Base-by-base conservation (phyloP, 108 stramenopile species). In the Cyclotella atomus region DNA sequence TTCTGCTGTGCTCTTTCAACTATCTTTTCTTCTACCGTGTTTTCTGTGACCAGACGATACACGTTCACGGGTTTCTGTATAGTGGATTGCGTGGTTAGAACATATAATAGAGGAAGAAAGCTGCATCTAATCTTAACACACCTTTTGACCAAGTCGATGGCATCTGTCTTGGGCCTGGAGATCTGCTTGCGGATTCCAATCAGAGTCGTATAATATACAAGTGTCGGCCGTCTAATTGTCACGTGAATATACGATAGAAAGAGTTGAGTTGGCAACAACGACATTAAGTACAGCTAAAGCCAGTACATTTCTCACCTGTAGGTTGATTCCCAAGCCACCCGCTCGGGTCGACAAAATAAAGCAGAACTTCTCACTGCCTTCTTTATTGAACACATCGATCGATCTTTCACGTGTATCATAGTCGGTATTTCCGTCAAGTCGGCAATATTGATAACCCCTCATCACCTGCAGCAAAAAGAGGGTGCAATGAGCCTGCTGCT, bases 1-100 rank as follows among this genome's bases (percentile, higher is more conserved):
- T 99, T 99, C 65, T 98, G 92, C 70, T 99, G 97, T 15, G 99
- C 99, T 49, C 99, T 94, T 81, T 99, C 98, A 9, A 99, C 97
- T 60, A 99, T 97, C 75, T 98, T 98, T 83, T 99, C 97, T 82
- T 99, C 99, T 25, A 99, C 90, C 6, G 98, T 98, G 68, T 97
- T 91, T 78, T 99, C 97, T 2, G 97, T 97, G 19, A 99, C 95
- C 24, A 99, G 85, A 15, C 99, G 94, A 82, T 96, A 99, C 7
- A 99, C 95, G 50, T 87, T 87, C 23, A 99, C 99, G 1, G 94
- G 92, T 68, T 95, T 96, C 77, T n/a, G n/a, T n/a, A n/a, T n/a
- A n/a, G n/a, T n/a, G n/a, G n/a, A n/a, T n/a, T n/a, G n/a, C n/a
- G n/a, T n/a, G n/a, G n/a, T n/a, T n/a, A n/a, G n/a, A n/a, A n/a